phyloP scores from a whole-genome alignment of 2,329 filamentous ascomycete species.

The Nannizziopsis barbatae region DNA sequence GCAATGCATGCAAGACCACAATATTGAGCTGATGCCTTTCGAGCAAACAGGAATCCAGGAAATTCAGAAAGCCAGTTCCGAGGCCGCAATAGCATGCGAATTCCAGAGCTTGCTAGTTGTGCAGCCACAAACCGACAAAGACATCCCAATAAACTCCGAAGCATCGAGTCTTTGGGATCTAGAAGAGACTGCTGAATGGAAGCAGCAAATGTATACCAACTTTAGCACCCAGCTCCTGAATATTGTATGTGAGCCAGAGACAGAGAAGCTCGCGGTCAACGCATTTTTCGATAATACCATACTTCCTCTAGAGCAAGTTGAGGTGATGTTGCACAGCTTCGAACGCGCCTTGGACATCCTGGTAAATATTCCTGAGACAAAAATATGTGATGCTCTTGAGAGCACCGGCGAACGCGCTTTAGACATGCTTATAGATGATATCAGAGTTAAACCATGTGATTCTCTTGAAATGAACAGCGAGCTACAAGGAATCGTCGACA shows the following conservation, averaged over 20 bases:
- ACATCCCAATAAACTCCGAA: not conserved
- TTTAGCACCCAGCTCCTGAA: slow-evolving; percentile 9
- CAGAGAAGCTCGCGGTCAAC: slow-evolving; percentile 8
- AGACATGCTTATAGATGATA: too few species aligned
- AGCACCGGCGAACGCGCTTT: not conserved
- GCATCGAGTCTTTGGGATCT: not conserved
- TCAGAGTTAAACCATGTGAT: too few species aligned
- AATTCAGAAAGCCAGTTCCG: slow-evolving; percentile 40
- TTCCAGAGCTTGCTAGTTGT: slow-evolving; percentile 34
- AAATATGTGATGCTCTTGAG: not conserved
- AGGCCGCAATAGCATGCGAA: slow-evolving; percentile 29
- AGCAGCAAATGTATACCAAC: slow-evolving; percentile 3
- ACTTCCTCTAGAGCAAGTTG: slow-evolving; percentile 1
- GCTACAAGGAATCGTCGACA: too few species aligned
- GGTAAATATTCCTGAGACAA: not conserved
- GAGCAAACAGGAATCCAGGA: slow-evolving; percentile 46
- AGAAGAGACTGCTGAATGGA: not conserved
- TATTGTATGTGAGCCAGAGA: slow-evolving; percentile 9
- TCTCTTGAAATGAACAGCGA: too few species aligned
- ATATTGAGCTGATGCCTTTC: slow-evolving; percentile 45
- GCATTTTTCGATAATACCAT: slow-evolving; percentile 7
- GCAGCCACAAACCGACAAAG: slow-evolving; percentile 13
- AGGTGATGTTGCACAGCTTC: slow-evolving; percentile 4
- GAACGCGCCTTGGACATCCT: not conserved
- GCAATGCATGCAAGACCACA: slow-evolving; percentile 40